Conservation (phyloP, 2,329 filamentous ascomycete genomes). For the Didymella pinodella region DNA sequence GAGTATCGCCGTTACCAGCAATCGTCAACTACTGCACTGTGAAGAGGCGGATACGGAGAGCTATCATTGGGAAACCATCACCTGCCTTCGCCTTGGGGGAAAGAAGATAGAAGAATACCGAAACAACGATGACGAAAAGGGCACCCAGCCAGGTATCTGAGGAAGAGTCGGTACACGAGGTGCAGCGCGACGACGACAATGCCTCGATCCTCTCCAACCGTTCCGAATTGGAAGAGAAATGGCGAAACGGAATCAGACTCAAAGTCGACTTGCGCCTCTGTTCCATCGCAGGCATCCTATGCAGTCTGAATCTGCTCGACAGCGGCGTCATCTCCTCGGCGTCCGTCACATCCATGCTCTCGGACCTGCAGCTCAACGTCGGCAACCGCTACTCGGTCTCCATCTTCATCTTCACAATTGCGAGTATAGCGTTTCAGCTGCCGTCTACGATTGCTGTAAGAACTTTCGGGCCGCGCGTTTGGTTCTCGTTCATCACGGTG, state of each 20-base stretch:
- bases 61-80: not conserved
- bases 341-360: constrained; percentile 72
- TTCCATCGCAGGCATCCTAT: constrained; percentile 74
- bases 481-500: constrained; percentile 68
- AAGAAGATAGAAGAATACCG: not conserved
- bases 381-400: constrained; percentile 73
- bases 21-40: not conserved
- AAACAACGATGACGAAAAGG: constrained; percentile 26
- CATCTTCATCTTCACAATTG: constrained; percentile 77
- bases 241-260: constrained; percentile 61
- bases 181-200: constrained; percentile 23
- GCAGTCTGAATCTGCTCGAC: constrained; percentile 73
- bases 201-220: constrained; percentile 15
- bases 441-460: constrained; percentile 73
- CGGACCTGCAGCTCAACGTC: constrained; percentile 66
- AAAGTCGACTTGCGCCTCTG: constrained; percentile 74
- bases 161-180: constrained; percentile 27
- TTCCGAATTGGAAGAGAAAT: constrained; percentile 34
- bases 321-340: constrained; percentile 74
- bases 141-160: constrained; percentile 25
- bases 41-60: not conserved
- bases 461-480: constrained; percentile 68
- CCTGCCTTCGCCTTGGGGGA: not conserved
- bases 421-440: constrained; percentile 72
- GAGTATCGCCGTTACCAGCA: not conserved